Percentiles rank a stretch among this genome's conserved stretches.
Evolutionary conservation across 371 early-diverging fungal genomes (phyloP).

Genomic region (Conidiobolus incongruus): DNA sequence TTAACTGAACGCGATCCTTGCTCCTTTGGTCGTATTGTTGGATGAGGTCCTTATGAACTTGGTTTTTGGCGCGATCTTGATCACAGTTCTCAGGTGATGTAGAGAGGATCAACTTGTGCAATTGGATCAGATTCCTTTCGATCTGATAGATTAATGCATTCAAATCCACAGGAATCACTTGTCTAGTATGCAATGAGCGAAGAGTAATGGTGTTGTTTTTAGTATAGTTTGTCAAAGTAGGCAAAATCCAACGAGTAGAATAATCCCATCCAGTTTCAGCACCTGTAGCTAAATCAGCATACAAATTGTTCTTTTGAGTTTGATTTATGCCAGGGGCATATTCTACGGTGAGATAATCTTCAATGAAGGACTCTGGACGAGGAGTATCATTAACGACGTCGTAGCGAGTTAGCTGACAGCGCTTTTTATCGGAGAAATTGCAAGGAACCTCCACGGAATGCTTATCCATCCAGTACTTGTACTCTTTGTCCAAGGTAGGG

Average conservation of each 20-base stretch:
- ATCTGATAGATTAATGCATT: conserved; percentile 61
- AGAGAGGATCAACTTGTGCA: conserved; percentile 10
- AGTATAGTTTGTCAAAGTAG: neutral
- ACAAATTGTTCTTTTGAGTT: conserved; percentile 14
- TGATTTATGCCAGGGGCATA: no score
- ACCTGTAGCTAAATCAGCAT: conserved; percentile 46
- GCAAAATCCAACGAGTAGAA: conserved; percentile 36
- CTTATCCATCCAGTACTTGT: conserved; percentile 36
- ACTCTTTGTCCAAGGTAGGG: conserved; percentile 36
- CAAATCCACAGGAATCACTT: conserved; percentile 62
- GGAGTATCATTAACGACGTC: conserved; percentile 26
- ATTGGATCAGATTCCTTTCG: conserved; percentile 27
- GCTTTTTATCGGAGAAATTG: conserved; percentile 4
- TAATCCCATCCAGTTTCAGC: conserved; percentile 89
- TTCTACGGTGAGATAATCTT: conserved; percentile 35
- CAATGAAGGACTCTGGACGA: conserved; percentile 55
- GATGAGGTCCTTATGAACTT: conserved; percentile 7
- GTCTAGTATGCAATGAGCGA: conserved; percentile 24
- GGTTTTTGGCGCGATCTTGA: neutral
- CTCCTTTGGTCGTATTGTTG: conserved; percentile 8
- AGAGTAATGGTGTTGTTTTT: conserved; percentile 11
- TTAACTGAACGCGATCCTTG: conserved; percentile 9
- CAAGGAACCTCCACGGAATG: conserved; percentile 16
- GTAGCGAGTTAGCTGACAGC: conserved; percentile 25
- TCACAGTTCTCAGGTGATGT: neutral